These are phyloP conservation scores for Ustilago cynodontis DNA, from an alignment of 1,284 basidiomycete genomes.

Conservation along the genomic window DNA sequence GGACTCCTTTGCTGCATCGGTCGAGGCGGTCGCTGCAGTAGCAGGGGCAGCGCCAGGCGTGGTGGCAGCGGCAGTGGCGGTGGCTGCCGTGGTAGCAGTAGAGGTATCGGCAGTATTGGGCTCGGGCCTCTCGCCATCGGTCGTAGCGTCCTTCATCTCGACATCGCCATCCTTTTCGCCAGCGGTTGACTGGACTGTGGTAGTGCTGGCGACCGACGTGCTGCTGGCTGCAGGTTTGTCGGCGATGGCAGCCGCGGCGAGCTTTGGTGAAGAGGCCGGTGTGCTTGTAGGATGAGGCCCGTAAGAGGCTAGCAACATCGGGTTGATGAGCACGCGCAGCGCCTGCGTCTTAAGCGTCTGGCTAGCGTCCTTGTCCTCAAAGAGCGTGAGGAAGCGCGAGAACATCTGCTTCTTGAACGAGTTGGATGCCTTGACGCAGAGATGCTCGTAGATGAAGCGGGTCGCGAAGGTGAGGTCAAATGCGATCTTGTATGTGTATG, in stretches of 20 bases:
- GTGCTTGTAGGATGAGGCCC: conserved; percentile 25
- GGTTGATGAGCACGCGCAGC: conserved; percentile 88
- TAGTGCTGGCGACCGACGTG: neutral
- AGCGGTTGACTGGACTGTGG: neutral
- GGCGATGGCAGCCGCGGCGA: neutral
- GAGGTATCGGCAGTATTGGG: conserved; percentile 7
- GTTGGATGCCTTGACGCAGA: conserved; percentile 75
- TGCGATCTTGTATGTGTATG: conserved; percentile 84
- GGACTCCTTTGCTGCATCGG: conserved; percentile 29
- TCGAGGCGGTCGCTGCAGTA: conserved; percentile 1
- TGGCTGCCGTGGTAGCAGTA: neutral
- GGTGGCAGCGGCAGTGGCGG: conserved; percentile 4
- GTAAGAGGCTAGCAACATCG: conserved; percentile 84
- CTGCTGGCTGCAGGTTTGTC: conserved; percentile 11
- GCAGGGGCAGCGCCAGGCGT: conserved; percentile 10
- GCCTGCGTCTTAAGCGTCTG: conserved; percentile 87
- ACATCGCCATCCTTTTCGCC: conserved; percentile 72
- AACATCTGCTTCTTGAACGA: conserved; percentile 86
- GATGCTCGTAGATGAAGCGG: conserved; percentile 88
- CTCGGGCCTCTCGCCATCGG: conserved; percentile 29
- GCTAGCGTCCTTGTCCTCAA: conserved; percentile 78
- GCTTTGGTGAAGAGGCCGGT: conserved; percentile 33
- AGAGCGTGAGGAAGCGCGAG: conserved; percentile 86
- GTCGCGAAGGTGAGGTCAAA: conserved; percentile 86
- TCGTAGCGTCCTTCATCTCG: conserved; percentile 60